phyloP scores from a whole-genome alignment of 345 rosid species.

The Ceriops decandra region DNA sequence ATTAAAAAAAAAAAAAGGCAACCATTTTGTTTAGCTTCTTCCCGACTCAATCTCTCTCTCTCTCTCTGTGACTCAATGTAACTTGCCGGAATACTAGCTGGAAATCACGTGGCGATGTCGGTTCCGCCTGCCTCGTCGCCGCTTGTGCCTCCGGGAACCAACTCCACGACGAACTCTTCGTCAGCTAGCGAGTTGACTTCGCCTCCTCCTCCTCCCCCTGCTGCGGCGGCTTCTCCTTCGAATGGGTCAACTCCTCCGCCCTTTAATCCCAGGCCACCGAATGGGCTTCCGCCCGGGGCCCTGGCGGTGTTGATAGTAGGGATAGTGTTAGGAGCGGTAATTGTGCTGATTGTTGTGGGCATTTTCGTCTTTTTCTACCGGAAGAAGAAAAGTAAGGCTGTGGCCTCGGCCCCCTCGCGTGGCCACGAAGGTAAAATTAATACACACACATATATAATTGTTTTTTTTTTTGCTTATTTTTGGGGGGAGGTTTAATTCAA shows the following conservation, averaged over 20 bases:
- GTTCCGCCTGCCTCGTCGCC: slow-evolving; percentile 6
- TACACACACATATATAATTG: background rate
- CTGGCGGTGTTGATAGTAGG: slow-evolving; percentile 26
- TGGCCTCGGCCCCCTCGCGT: background rate
- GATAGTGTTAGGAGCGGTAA: slow-evolving; percentile 24
- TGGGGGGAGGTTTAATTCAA: too few species aligned
- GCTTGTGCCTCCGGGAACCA: background rate
- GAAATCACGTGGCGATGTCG: slow-evolving; percentile 18
- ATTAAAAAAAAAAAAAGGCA: too few species aligned
- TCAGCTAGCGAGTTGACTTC: background rate
- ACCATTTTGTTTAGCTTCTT: too few species aligned
- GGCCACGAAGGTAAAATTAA: slow-evolving; percentile 17
- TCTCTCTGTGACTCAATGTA: background rate
- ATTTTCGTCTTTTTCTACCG: slow-evolving; percentile 14
- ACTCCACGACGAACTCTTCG: background rate
- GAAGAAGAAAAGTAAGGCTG: slow-evolving; percentile 27
- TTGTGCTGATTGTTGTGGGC: slow-evolving; percentile 23
- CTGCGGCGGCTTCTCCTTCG: background rate
- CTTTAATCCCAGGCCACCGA: background rate
- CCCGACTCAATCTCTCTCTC: background rate
- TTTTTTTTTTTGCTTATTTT: too few species aligned
- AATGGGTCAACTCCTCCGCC: background rate
- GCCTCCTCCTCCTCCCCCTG: background rate
- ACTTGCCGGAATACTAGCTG: background rate
- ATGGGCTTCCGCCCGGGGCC: slow-evolving; percentile 1